A percentile compares a stretch with the other conserved stretches of the same genome.
Evolutionary conservation across 352 stramenopile genomes (phyloP).

Genomic region (Phytopythium oedochilum): DNA sequence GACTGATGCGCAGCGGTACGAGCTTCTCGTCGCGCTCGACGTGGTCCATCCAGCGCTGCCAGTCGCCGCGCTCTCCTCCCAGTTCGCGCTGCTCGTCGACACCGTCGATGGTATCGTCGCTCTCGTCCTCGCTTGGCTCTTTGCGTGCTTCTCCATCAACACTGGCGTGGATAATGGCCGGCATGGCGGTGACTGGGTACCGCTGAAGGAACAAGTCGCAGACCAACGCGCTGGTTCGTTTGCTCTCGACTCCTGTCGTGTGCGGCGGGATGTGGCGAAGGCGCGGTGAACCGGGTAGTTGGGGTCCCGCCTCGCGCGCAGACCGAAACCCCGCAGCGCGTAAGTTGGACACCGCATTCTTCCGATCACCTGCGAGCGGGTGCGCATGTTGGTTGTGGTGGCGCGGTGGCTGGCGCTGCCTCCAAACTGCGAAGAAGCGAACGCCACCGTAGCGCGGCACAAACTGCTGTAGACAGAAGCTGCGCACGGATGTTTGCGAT

Average conservation of each 20-base stretch:
- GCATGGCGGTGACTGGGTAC: neutral
- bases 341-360: constrained; percentile 1
- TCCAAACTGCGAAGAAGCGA: constrained; percentile 42
- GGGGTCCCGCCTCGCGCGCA: neutral
- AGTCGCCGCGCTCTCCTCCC: neutral
- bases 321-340: neutral
- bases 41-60: constrained; percentile 1
- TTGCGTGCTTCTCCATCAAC: neutral
- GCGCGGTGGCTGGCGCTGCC: constrained; percentile 6
- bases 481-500: neutral
- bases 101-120: neutral
- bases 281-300: neutral
- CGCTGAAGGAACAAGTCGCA: constrained; percentile 17
- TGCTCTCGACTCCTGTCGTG: neutral
- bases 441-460: constrained; percentile 20
- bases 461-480: constrained; percentile 44
- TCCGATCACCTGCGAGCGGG: neutral
- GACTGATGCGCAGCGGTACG: neutral
- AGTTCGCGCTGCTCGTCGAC: neutral
- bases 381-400: neutral
- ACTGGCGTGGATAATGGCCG: neutral
- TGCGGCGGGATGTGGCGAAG: neutral
- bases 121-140: neutral
- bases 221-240: neutral
- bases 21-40: neutral